Evolutionary conservation across 176 grass and related monocot species (phyloP), one percentile per base, ranked within the genome.

Genomic region (Zizania latifolia): DNA sequence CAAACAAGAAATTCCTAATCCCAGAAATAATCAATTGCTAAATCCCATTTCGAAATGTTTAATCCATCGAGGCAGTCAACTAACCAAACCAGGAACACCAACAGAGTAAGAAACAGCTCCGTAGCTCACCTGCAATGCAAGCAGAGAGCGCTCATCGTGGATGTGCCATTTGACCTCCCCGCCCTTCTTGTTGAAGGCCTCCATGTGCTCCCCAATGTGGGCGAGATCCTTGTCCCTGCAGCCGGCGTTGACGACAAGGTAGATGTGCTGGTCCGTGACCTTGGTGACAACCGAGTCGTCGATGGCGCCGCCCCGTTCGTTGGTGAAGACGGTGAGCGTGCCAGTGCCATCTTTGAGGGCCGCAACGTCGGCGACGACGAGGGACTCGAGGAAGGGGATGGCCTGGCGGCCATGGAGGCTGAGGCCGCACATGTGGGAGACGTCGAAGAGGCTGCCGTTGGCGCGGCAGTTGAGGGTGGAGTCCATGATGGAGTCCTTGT

Each of bases 401-500:
- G 83, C 84, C n/a, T 78, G 74, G 72, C 68, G 22, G 43, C 91
- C 91, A 13, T 35, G 43, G 57, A 94, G 89, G 78, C 89, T 98
- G 84, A 98, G 89, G 40, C 89, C 91, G 81, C 91, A 94, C 91
- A 94, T 98, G 81, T 94, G 95, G 82, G 95, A 91, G 57, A 99
- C 95, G 70, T 99, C 95, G 78, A 99, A 94, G 78, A 99, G 88
- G 72, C 95, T 54, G 8, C 84, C 95, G 68, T 87, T 57, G 67
- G 91, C 55, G 75, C 95, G 91, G 84, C 95, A 99, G 82, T 94
- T 94, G 39, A 99, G 29, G 37, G 95, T 99, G 65, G 95, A 99
- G 76, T 99, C 95, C 95, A 94, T 99, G 91, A 99, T 99, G 82
- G 76, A 86, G 80, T 99, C 95, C 84, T 77, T 89, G 89, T 99